These are phyloP conservation scores for Echeveria elegans DNA, from an alignment of 164 flowering plant species.

Conservation along the genomic window DNA sequence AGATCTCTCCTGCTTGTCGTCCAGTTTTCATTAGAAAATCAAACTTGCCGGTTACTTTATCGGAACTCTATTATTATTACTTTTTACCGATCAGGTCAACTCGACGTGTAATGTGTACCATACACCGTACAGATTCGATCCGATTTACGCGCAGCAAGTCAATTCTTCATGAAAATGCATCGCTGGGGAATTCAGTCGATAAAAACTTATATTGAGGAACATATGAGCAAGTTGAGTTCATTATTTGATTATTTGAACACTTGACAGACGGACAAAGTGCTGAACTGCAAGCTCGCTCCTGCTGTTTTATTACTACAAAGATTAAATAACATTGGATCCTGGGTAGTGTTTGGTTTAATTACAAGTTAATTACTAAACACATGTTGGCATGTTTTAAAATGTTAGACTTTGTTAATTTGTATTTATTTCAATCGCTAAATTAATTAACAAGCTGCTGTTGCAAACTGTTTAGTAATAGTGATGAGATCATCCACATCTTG, in stretches of 20 bases:
- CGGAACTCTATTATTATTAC: not conserved
- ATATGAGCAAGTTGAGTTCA: not conserved
- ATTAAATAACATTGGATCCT: not conserved
- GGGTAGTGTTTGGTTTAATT: not conserved
- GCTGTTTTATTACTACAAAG: not conserved
- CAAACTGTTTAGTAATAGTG: too few species aligned
- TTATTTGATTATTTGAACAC: not conserved
- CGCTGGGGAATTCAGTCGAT: not conserved
- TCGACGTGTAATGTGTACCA: not conserved
- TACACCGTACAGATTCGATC: constrained; percentile 1
- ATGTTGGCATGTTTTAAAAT: not conserved
- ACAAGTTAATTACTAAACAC: not conserved
- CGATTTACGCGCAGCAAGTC: not conserved
- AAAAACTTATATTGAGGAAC: not conserved
- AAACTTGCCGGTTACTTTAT: too few species aligned
- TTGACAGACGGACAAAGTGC: not conserved
- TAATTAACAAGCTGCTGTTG: too few species aligned
- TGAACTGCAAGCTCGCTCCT: not conserved
- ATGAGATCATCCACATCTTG: too few species aligned
- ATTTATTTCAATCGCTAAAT: not conserved
- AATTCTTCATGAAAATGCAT: not conserved
- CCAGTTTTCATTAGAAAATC: not conserved
- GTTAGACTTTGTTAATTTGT: not conserved
- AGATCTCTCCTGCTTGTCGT: not conserved
- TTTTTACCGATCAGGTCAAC: not conserved